phyloP scores from a whole-genome alignment of 805 yeast genomes.

The Starmerella sirachaensis region DNA sequence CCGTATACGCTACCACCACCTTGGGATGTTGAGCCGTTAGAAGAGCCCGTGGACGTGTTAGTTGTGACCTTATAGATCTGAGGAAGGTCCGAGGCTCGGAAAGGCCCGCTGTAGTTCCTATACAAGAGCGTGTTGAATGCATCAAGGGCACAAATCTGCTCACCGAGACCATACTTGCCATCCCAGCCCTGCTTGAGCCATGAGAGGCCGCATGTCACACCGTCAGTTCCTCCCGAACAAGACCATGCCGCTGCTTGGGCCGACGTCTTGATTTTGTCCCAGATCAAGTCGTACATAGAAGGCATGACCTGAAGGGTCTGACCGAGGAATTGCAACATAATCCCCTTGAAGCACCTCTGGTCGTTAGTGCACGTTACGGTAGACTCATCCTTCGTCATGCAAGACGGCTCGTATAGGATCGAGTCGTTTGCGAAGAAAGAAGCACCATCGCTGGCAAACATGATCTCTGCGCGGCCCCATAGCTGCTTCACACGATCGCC shows the following conservation, averaged over 20 bases:
- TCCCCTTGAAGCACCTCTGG: constrained; percentile 87
- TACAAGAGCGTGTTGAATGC: constrained; percentile 29
- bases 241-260: constrained; percentile 67
- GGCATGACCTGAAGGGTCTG: constrained; percentile 65
- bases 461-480: constrained; percentile 37
- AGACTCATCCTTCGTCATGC: constrained; percentile 41
- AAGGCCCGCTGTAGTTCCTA: constrained; percentile 20
- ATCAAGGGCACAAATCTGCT: constrained; percentile 80
- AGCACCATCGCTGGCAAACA: constrained; percentile 34
- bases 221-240: constrained; percentile 80
- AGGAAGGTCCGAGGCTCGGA: constrained; percentile 21
- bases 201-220: constrained; percentile 75
- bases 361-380: constrained; percentile 57
- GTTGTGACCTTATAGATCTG: constrained; percentile 13
- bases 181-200: constrained; percentile 67
- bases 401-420: constrained; percentile 71
- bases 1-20: constrained; percentile 21
- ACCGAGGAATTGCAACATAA: constrained; percentile 62
- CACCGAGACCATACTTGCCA: constrained; percentile 70
- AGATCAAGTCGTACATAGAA: constrained; percentile 30
- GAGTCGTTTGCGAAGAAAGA: constrained; percentile 24
- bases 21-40: constrained; percentile 8
- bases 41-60: constrained; percentile 1
- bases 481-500: constrained; percentile 44
- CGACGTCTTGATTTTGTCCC: constrained; percentile 37